phyloP scores from a whole-genome alignment of 192 early-diverging fungal species.

The Glomus cerebriforme region DNA sequence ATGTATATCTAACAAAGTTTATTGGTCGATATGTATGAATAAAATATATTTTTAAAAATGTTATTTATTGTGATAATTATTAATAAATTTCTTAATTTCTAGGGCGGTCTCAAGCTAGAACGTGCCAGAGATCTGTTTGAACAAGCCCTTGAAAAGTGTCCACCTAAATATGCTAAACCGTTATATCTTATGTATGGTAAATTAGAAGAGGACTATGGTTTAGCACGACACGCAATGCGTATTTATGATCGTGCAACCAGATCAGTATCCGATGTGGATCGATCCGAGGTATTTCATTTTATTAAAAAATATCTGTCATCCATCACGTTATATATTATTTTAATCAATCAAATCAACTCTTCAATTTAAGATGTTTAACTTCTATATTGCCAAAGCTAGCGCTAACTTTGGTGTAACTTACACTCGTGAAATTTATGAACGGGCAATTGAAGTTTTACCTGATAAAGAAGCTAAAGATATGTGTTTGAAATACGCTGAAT shows the following conservation, averaged over 20 bases:
- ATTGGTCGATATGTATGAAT: constrained; percentile 72
- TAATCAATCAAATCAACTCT: background rate
- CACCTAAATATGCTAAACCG: constrained; percentile 81
- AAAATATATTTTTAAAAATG: background rate
- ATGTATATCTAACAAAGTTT: constrained; percentile 89
- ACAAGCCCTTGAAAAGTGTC: constrained; percentile 85
- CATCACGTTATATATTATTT: background rate
- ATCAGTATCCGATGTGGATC: constrained; percentile 74
- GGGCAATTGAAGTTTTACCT: constrained; percentile 84
- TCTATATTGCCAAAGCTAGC: constrained; percentile 88
- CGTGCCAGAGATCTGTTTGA: constrained; percentile 94
- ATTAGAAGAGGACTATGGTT: constrained; percentile 89
- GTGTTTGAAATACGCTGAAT: constrained; percentile 77
- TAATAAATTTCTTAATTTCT: background rate
- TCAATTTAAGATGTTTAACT: constrained; percentile 67
- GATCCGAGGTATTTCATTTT: constrained; percentile 54
- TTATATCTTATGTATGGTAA: constrained; percentile 90
- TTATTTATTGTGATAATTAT: background rate
- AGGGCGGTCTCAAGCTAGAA: constrained; percentile 84
- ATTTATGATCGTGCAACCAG: constrained; percentile 92
- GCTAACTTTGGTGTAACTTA: constrained; percentile 84
- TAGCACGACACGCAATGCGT: constrained; percentile 88
- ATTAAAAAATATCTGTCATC: background rate
- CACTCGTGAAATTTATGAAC: constrained; percentile 89
- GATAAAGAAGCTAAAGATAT: constrained; percentile 79